These are phyloP conservation scores for Penicillium sp. DNA, from an alignment of 2,329 filamentous ascomycete genomes.

Conservation along the genomic window DNA sequence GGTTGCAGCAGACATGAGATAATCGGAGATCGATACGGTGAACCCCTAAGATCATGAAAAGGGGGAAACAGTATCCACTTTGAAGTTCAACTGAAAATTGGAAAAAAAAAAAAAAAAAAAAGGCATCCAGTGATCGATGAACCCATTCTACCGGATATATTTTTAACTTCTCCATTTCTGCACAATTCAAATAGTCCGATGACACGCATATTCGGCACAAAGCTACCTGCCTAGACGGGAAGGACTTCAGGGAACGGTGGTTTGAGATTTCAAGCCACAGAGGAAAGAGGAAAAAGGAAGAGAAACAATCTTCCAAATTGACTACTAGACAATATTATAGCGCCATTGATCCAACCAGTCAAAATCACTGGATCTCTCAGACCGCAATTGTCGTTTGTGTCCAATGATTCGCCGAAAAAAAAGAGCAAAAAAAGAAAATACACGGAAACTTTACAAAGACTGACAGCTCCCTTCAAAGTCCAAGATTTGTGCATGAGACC, in stretches of 20 bases:
- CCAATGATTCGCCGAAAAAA: constrained; percentile 14
- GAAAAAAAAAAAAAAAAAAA: constrained; percentile 1
- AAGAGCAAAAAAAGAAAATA: not conserved
- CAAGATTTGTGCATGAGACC: not conserved
- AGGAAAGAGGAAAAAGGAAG: not conserved
- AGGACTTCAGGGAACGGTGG: constrained; percentile 13
- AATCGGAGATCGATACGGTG: constrained; percentile 8
- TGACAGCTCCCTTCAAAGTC: constrained; percentile 4
- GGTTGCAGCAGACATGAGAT: constrained; percentile 25
- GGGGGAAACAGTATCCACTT: constrained; percentile 1
- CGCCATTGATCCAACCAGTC: constrained; percentile 14
- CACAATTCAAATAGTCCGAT: constrained; percentile 11
- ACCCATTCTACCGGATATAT: not conserved
- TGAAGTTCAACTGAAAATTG: not conserved
- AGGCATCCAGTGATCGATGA: not conserved
- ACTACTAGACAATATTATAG: not conserved
- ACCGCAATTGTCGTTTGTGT: constrained; percentile 9
- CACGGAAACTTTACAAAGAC: not conserved
- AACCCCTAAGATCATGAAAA: constrained; percentile 1
- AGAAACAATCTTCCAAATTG: not conserved
- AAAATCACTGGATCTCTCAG: constrained; percentile 21
- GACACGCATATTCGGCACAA: constrained; percentile 19
- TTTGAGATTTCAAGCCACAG: constrained; percentile 20
- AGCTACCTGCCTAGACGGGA: constrained; percentile 1
- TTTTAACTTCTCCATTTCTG: constrained; percentile 5